Conservation (phyloP, 2,329 filamentous ascomycete genomes). For the Alternaria sp. region DNA sequence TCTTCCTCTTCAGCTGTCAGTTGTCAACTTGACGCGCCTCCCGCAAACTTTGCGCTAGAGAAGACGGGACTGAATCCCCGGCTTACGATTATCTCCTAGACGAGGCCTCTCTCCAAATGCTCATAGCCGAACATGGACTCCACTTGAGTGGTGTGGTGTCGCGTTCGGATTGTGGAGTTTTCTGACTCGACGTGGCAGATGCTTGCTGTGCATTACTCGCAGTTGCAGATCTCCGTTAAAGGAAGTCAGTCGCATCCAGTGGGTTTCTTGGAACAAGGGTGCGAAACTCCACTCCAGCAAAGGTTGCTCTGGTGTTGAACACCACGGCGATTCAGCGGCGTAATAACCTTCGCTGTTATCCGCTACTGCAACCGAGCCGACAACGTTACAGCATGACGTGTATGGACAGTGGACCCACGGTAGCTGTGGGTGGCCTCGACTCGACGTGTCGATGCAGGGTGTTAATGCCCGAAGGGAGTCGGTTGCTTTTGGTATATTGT, state of each 20-base stretch:
- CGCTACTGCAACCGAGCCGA: slow-evolving; percentile 10
- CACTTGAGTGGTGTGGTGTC: neutral
- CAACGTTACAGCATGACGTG: slow-evolving; percentile 10
- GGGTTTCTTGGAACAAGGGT: neutral
- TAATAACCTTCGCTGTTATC: neutral
- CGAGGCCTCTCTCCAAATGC: neutral
- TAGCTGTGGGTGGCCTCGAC: neutral
- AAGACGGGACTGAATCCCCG: neutral
- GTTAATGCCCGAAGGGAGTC: neutral
- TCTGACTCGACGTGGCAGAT: neutral
- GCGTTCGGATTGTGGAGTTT: slow-evolving; percentile 1
- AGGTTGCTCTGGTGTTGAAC: slow-evolving; percentile 2
- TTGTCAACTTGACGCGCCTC: slow-evolving; percentile 5
- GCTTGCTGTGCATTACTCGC: neutral
- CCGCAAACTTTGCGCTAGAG: slow-evolving; percentile 3
- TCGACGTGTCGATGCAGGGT: slow-evolving; percentile 8
- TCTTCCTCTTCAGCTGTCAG: neutral
- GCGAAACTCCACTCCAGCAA: neutral
- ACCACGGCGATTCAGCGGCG: slow-evolving; percentile 3
- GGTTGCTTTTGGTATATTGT: neutral
- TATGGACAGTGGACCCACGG: neutral
- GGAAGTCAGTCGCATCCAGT: neutral
- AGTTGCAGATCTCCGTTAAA: neutral
- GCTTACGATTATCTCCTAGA: neutral
- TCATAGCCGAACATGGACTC: neutral